Base-by-base conservation (phyloP, 768 basidiomycete species). In the Heimioporus sp. region DNA sequence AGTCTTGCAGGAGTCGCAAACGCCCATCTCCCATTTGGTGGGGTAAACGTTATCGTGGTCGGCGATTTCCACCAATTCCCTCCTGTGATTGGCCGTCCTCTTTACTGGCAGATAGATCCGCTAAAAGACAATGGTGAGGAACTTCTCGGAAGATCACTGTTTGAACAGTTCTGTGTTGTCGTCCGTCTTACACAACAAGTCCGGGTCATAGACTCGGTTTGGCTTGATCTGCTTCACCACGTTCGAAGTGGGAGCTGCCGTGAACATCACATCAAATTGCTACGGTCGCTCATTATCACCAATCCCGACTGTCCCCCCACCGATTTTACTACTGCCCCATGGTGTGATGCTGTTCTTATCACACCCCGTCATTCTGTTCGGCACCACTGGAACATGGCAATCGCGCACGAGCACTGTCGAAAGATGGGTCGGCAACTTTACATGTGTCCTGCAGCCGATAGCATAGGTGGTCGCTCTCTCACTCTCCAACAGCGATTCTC, bases 341-440 rank as follows among this genome's bases (percentile, higher is more conserved):
- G 76, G 77, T 52, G 51, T 0, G 49, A 70, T 0, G 69, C 72
- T 0, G 45, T 67, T 0, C 61, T 78, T 0, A 66, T 78, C 0
- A 78, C 74, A 0, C 69, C 77, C 2, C 44, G 74, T 7, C 72
- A 78, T 47, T 51, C 57, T 0, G 73, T 74, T 0, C 54, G 75
- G 4, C 49, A 47, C 5, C 48, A 49, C 7, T 77, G 78, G 77
- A 79, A 79, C 17, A 15, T 15, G 17, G 32, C 32, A 28, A 42
- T 13, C 5, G 8, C 43, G 30, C 11, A 30, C n/a, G n/a, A n/a
- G n/a, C n/a, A n/a, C n/a, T n/a, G 31, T 43, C 31, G 30, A n/a
- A 28, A 10, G 2, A n/a, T 1, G 4, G 7, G 8, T n/a, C 42
- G 5, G 24, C 42, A 43, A n/a, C 4, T 43, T 12, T 30, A 28